These are phyloP conservation scores for Globisporangium yorkense DNA, from an alignment of 352 stramenopile species.

Conservation along the genomic window DNA sequence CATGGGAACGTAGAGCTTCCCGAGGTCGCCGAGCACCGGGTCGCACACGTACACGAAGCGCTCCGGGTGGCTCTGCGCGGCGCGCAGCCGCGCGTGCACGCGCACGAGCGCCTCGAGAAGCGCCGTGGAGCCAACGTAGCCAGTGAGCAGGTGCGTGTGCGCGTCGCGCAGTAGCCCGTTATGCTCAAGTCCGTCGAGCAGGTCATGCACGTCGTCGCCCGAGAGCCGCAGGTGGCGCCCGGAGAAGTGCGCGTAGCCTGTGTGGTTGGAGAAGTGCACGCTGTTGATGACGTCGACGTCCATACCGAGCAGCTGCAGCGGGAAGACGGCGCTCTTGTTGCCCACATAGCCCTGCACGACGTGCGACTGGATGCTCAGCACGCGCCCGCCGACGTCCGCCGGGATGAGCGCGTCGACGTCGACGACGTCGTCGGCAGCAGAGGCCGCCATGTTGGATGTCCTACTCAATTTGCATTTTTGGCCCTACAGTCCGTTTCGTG, in stretches of 20 bases:
- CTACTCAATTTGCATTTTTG: too few species aligned
- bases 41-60: slow-evolving; percentile 77
- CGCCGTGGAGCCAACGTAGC: slow-evolving; percentile 69
- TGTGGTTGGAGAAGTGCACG: slow-evolving; percentile 88
- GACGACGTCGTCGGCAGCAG: neutral
- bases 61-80: slow-evolving; percentile 39
- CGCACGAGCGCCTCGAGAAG: slow-evolving; percentile 68
- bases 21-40: slow-evolving; percentile 76
- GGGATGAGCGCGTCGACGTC: slow-evolving; percentile 10
- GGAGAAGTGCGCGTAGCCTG: slow-evolving; percentile 69
- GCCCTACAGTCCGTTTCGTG: too few species aligned
- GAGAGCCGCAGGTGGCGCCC: slow-evolving; percentile 65
- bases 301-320: slow-evolving; percentile 76
- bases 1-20: slow-evolving; percentile 72
- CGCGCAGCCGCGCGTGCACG: slow-evolving; percentile 51
- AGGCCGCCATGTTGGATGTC: neutral
- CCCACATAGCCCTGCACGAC: slow-evolving; percentile 85
- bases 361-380: slow-evolving; percentile 87
- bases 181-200: slow-evolving; percentile 70
- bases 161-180: slow-evolving; percentile 63
- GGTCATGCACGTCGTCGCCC: slow-evolving; percentile 68
- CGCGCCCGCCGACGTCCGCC: slow-evolving; percentile 38
- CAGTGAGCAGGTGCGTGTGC: slow-evolving; percentile 79
- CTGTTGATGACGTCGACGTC: slow-evolving; percentile 88
- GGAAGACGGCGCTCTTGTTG: slow-evolving; percentile 85